Evolutionary conservation across 1,139 yeast genomes (phyloP).

Genomic region (Yamadazyma diddensiae): DNA sequence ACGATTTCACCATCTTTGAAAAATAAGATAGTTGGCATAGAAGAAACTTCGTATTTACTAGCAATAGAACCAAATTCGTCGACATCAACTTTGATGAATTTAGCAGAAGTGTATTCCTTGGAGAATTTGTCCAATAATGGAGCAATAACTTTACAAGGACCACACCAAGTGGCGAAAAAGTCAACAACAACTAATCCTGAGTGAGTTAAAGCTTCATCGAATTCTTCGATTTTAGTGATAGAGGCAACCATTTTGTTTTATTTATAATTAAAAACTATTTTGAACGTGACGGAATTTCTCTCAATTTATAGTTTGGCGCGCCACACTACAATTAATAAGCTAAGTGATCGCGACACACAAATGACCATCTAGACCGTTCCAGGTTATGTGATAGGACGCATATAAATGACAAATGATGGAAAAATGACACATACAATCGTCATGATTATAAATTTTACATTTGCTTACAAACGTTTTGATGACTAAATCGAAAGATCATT

Average conservation of each 20-base stretch:
- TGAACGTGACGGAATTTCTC: slow-evolving; percentile 1
- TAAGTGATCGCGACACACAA: no score
- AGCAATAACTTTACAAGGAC: slow-evolving; percentile 85
- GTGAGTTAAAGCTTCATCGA: slow-evolving; percentile 53
- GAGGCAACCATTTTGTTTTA: slow-evolving; percentile 31
- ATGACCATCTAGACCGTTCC: slow-evolving; percentile 6
- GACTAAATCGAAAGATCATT: no score
- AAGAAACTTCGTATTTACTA: slow-evolving; percentile 66
- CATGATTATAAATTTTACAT: no score
- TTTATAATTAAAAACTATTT: slow-evolving; percentile 2
- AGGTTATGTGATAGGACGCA: no score
- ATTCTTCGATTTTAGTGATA: slow-evolving; percentile 44
- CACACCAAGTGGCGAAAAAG: slow-evolving; percentile 91
- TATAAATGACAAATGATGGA: no score
- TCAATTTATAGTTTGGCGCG: slow-evolving; percentile 5
- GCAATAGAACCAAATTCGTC: slow-evolving; percentile 73
- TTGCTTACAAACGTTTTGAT: no score
- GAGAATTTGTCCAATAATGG: slow-evolving; percentile 71
- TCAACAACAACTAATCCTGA: slow-evolving; percentile 73
- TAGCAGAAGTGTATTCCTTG: slow-evolving; percentile 46
- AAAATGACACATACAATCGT: no score
- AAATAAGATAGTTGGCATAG: slow-evolving; percentile 88
- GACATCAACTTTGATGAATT: slow-evolving; percentile 57
- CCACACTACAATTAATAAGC: slow-evolving; percentile 7
- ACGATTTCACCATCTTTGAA: slow-evolving; percentile 75